Base-by-base conservation (phyloP, 805 yeast species). In the Candida gorgasii region DNA sequence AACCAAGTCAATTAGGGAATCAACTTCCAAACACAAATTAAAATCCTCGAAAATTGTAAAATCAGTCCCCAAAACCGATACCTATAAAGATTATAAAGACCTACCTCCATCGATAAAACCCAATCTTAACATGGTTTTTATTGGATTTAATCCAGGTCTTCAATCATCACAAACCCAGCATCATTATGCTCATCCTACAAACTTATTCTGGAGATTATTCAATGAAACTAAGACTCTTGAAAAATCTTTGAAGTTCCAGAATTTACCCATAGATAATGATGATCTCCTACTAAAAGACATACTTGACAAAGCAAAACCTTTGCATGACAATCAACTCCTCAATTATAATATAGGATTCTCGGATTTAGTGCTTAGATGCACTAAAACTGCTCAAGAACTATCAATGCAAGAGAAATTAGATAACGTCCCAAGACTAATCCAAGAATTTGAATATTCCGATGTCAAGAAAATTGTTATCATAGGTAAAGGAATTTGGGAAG, bases 401-500 rank as follows among this genome's bases (percentile, higher is more conserved):
- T 55, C 74, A 1, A 43, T 47, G 17, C 42, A 46, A 7, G 93
- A 86, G 54, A 79, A 82, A 73, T 52, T 66, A 8, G 65, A 61
- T 1, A 80, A 78, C 35, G 86, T 79, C 0, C 80, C 80, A 0
- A 48, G 74, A 28, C 62, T 86, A 18, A 60, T 80, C 15, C 48
- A 49, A 0, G 79, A 76, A 43, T 60, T 86, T 33, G 55, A 55
- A 1, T 34, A 27, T 1, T 46, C 65, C 22, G 42, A 57, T 1
- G 79, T 86, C 0, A 49, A 57, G 20, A 62, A 66, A 24, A 62
- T 82, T 0, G 81, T 84, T 24, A 60, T 86, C 16, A 78, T 85
- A 3, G 93, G 93, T 0, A 82, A 83, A 51, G 89, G 89, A 0
- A 82, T 85, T 5, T 85, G 89, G 88, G 87, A 82, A 42, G 58